Evolutionary conservation across 2,329 filamentous ascomycete species (phyloP).

Genomic region (Zymoseptoria crescenta): DNA sequence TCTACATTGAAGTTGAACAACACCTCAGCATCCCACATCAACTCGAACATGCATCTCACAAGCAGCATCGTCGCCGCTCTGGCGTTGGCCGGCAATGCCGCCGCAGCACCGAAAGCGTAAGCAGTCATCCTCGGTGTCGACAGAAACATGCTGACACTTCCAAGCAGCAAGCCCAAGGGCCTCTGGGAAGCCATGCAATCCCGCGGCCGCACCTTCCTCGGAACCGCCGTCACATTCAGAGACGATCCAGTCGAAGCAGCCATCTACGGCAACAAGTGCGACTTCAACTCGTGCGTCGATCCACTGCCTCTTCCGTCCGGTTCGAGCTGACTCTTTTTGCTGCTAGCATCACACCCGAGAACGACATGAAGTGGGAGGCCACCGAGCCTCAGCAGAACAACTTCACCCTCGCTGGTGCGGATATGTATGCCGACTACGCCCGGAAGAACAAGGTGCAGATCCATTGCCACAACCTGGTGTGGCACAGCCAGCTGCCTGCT

Average conservation of each 20-base stretch:
- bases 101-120: not conserved
- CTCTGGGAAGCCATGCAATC: conserved; percentile 10
- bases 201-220: conserved; percentile 29
- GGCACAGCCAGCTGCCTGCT: conserved; percentile 34
- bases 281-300: conserved; percentile 9
- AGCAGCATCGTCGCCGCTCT: not conserved
- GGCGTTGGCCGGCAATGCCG: not conserved
- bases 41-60: not conserved
- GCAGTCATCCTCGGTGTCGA: not conserved
- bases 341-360: conserved; percentile 31
- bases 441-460: conserved; percentile 31
- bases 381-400: conserved; percentile 30
- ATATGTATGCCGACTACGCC: conserved; percentile 31
- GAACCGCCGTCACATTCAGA: conserved; percentile 31
- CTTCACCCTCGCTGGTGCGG: conserved; percentile 31
- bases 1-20: not conserved
- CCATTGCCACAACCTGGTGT: conserved; percentile 37
- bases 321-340: not conserved
- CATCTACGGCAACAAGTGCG: conserved; percentile 19
- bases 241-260: conserved; percentile 19
- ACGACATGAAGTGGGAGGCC: conserved; percentile 35
- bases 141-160: not conserved
- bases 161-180: conserved; percentile 1
- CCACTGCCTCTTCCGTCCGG: not conserved
- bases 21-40: not conserved